Evolutionary conservation across 1,284 basidiomycete genomes (phyloP), one percentile per base, ranked within the genome.

Genomic region (Vanrija sp.): DNA sequence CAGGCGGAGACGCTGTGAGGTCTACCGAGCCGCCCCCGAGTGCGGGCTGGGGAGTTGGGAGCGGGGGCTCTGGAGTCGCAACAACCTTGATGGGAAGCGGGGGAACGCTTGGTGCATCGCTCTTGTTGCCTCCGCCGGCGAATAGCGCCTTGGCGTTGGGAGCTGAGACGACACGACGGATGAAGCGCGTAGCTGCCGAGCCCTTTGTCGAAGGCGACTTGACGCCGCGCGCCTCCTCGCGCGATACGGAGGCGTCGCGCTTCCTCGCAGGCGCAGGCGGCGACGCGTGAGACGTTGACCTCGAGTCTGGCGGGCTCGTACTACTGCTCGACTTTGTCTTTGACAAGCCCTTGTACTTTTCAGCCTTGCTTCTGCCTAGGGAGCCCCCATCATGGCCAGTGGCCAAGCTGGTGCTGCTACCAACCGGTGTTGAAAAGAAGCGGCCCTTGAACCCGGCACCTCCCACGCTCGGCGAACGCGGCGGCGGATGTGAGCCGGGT

Each of bases 141-240:
- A 95, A 93, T 19, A 97, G 80, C 43, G 87, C 88, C 75, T 98
- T 98, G 46, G 92, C 87, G 73, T 98, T 98, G 2, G 95, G 95
- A 2, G 94, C 94, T 21, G 92, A 96, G 1, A 94, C 92, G 44
- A 98, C 95, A 40, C 95, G 86, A 49, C 95, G 86, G 40, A 98
- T 85, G 76, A 96, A 92, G 28, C 91, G 85, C 48, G 86, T 83
- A 8, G 89, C 87, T 1, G 74, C 72, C 5, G 69, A 70, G 16
- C 58, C 51, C 39, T 58, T 60, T 18, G 45, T 58, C 18, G 46
- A 23, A 14, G 65, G 50, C 6, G 61, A 52, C 15, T 45, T 21
- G 6, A 21, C 12, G n/a, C 44, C 44, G 10, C 28, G 21, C 7
- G 44, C 7, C 18, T 43, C 18, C 12, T 46, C 28, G 15, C 28